Evolutionary conservation across 2,329 filamentous ascomycete species (phyloP), one percentile per base, ranked within the genome.

Genomic region (Aspergillus sojae): DNA sequence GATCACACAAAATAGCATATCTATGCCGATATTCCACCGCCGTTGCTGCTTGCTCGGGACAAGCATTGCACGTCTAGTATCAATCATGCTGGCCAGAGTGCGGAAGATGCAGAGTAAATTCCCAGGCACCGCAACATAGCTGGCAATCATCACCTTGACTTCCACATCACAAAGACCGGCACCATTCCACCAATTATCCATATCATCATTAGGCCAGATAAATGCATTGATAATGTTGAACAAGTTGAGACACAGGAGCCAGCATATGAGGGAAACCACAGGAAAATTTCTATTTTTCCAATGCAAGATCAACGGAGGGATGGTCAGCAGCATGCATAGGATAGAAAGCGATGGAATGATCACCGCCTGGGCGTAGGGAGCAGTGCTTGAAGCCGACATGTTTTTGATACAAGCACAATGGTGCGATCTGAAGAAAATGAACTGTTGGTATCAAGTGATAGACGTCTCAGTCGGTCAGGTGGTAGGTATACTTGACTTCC

Each of bases 101-200:
- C 86, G 82, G 63, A 89, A 84, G 57, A 91, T 85, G 71, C 88
- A 86, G 28, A 82, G 76, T 10, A 88, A 71, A 7, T 83, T 80
- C 10, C 84, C 83, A 4, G 85, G 79, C 19, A 87, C 74, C 1
- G 83, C 86, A 1, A 86, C 80, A 21, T 80, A 80, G 10, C 81
- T 77, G 4, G 84, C 86, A 28, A 85, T 79, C 63, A 84, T 81
- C 39, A 91, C 70, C 65, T 88, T 87, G 60, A 84, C 80, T 68
- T 90, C 82, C 56, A 91, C 77, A 72, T 92, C 89, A 75, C 89
- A 92, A 62, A 89, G 83, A 2, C 82, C 83, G 5, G 74, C 71
- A 5, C 89, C 89, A 62, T 83, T 75, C 82, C 83, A 91, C 83
- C 85, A 88, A 6, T 77, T 73, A 0, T 70, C 43, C 14, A 84